Evolutionary conservation across 768 basidiomycete species (phyloP), one percentile per base, ranked within the genome.

Genomic region (Panellus pusillus): DNA sequence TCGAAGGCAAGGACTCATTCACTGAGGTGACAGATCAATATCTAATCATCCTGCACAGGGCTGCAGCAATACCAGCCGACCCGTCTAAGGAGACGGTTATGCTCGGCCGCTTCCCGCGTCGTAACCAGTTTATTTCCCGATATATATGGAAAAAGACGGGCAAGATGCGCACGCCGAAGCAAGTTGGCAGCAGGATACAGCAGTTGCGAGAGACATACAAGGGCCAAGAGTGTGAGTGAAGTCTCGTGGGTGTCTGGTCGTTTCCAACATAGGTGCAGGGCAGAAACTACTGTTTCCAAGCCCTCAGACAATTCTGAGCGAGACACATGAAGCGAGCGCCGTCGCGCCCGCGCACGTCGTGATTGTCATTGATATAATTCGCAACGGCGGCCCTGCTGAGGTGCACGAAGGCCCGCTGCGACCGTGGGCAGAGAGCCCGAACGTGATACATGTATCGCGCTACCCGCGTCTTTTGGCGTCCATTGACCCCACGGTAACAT

Each of bases 71-170:
- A 46, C 35, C 32, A 46, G 35, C 45, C 45, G 31, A 46, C 32
- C 12, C 13, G 32, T 46, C 31, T 17, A 46, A 18, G 20, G 45
- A 46, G 35, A 46, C 45, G 1, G 18, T 46, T 2, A 17, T 36
- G 35, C 35, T 46, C 9, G 45, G 45, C 18, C 45, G 45, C 32
- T 46, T 36, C 13, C 45, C 45, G 3, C 31, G 35, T 11, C 45
- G 45, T 32, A 50, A 50, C 24, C 49, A 36, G n/a, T 50, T 50
- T 14, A 17, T 50, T 18, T 50, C 49, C 18, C 18, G 32, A 12
- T 43, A 50, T 18, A 50, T 50, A n/a, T 43, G 41, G 31, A 42
- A 19, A 3, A 50, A 50, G 32, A 50, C 49, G 12, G 49, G 49
- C 12, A 2, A 50, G 28, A 13, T 12, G 3, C 14, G 49, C 15